A percentile compares a stretch with the other conserved stretches of the same genome.
phyloP scores from a whole-genome alignment of 2,329 filamentous ascomycete genomes.

The Colletotrichum liaoningense region DNA sequence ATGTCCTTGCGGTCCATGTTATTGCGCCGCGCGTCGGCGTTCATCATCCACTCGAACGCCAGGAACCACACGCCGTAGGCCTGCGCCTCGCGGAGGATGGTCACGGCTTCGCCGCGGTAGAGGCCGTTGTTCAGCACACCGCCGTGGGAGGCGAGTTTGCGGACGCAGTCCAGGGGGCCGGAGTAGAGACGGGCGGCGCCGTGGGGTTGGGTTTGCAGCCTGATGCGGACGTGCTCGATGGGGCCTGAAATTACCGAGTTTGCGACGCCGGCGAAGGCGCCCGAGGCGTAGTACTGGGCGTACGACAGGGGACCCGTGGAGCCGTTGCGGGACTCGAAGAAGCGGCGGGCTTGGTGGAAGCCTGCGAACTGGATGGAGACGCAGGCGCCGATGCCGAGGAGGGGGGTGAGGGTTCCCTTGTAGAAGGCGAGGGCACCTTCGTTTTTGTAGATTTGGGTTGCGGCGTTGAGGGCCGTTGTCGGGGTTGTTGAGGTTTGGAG shows the following conservation, averaged over 20 bases:
- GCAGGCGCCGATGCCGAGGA: conserved; percentile 96
- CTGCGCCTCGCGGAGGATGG: conserved; percentile 87
- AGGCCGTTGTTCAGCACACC: conserved; percentile 75
- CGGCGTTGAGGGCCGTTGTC: conserved; percentile 82
- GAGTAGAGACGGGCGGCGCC: conserved; percentile 80
- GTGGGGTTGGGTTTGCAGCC: conserved; percentile 96
- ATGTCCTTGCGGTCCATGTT: conserved; percentile 80
- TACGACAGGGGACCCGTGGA: conserved; percentile 74
- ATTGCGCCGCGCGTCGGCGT: conserved; percentile 84
- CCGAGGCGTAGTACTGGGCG: conserved; percentile 87
- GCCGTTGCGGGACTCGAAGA: conserved; percentile 83
- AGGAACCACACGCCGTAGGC: conserved; percentile 98
- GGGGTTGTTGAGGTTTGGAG: conserved; percentile 91
- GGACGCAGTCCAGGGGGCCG: conserved; percentile 90
- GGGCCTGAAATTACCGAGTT: conserved; percentile 91
- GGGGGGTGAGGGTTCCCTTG: conserved; percentile 95
- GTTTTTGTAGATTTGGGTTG: conserved; percentile 84
- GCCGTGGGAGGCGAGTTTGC: conserved; percentile 77
- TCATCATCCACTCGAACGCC: conserved; percentile 97
- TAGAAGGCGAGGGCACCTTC: conserved; percentile 96
- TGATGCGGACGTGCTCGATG: conserved; percentile 97
- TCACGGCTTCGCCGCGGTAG: conserved; percentile 90
- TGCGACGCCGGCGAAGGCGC: conserved; percentile 91
- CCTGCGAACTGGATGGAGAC: conserved; percentile 98
- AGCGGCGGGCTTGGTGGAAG: conserved; percentile 91